Base-by-base conservation (phyloP, 441 rosid species). In the Euphorbia schlechtendalii region DNA sequence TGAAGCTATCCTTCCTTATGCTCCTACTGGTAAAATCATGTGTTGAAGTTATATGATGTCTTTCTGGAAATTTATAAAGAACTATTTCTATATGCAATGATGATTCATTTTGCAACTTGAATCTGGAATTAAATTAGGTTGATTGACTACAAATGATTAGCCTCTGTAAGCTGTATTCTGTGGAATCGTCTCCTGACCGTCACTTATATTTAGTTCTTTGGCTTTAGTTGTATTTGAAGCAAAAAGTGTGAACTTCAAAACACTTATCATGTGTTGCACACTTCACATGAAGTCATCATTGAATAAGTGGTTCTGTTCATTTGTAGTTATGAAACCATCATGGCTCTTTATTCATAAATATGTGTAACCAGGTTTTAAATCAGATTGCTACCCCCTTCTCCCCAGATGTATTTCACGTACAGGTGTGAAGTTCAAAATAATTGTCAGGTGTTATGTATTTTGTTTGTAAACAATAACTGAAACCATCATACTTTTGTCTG, bases 1-100 rank as follows among this genome's bases (percentile, higher is more conserved):
- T 80, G 99, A 95, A 81, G 86, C 96, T 51, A 84, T 95, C 74
- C 80, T 95, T 82, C 97, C 99, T 67, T 74, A 58, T 69, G 90
- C 96, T 69, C 55, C 54, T 77, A 63, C 93, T 72, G 96, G 99
- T 95, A 78, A 76, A 61, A 24, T 72, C 65, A 22, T 65, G 66
- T 77, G 15, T 65, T 65, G 17, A 12, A 69, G 73, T 63, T 54
- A 36, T 30, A 55, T 53, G 9, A 59, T 54, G 9, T 67, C 72
- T 69, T 27, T 40, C 36, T 21, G 11, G 52, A 32, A 46, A 18
- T 27, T n/a, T n/a, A n/a, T 27, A 34, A 34, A 27, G 36, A 46
- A 57, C 41, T n/a, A 20, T 5, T 55, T 22, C 4, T 32, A 63
- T 18, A 12, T 56, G 28, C 27, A 15, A 46, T 4, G 28, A 63